Base-by-base conservation (phyloP, 371 early-diverging fungal genomes). In the Haplosporangium sp. region DNA sequence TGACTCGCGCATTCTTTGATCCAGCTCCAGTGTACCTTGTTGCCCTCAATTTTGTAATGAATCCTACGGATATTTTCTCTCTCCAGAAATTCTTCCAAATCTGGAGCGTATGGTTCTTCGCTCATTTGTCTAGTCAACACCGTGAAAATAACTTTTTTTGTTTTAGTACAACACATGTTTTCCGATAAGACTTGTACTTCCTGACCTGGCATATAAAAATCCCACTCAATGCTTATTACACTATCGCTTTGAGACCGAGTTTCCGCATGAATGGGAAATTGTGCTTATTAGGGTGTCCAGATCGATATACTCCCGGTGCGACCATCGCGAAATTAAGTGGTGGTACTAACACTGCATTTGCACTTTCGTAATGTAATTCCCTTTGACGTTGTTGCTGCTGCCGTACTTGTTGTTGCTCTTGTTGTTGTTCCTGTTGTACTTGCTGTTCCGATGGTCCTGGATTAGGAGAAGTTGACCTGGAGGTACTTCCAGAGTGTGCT, bases 251-350 rank as follows among this genome's bases (percentile, higher is more conserved):
- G 17, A 96, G 84, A 0, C 92, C 86, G 7, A 95, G 86, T 69
- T 93, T 93, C 50, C 92, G 77, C 69, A 96, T 82, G 70, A 96
- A 96, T 2, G 92, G 90, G 72, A 92, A 93, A 82, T 94, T 95
- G 68, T 91, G 91, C 42, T 86, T 85, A 79, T 94, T 95, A 9
- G 96, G 96, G 76, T 95, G 94, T 17, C 96, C 96, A 5, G 94
- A 93, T 4, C 96, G 87, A 84, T 96, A 96, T 37, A 96, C 90
- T 17, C 96, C 95, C 11, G 94, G 92, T 0, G 91, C 91, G 4
- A 96, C 92, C 90, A 95, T 91, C 56, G 94, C 94, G 85, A 96
- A 95, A 84, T 96, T 95, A n/a, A 96, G 86, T 11, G 96, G 96
- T 17, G 96, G 96, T 0, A 95, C 96, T 7, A 95, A 83, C 5